Percentiles rank a stretch among this genome's conserved stretches.
phyloP scores from a whole-genome alignment of 345 rosid genomes.

The Acer saccharum region DNA sequence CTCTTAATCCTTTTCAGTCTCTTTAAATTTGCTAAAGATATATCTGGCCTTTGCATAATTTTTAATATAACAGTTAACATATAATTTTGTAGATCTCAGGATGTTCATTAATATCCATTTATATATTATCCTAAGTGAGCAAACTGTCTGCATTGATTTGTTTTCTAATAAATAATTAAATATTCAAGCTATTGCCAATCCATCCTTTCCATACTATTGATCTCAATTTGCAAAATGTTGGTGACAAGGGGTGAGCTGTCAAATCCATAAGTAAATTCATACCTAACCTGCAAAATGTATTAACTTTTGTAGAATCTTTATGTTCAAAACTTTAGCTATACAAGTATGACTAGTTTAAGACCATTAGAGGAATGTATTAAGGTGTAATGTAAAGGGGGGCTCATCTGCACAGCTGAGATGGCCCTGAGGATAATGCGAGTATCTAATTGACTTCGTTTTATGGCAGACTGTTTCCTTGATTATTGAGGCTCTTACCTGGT shows the following conservation, averaged over 20 bases:
- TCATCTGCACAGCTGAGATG: neutral
- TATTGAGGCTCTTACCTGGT: slow-evolving; percentile 83
- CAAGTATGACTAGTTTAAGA: neutral
- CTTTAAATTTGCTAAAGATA: no score
- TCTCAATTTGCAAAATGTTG: no score
- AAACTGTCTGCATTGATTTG: neutral
- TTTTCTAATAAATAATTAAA: neutral
- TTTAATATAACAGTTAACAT: neutral
- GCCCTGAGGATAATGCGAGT: neutral
- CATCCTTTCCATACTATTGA: no score
- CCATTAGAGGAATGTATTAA: neutral
- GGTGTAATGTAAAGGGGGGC: neutral
- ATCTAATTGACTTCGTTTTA: slow-evolving; percentile 19
- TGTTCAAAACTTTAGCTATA: no score
- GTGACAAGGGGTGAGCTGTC: no score
- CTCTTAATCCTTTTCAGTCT: neutral
- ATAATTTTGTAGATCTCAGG: neutral
- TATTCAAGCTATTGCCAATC: neutral
- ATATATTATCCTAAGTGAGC: neutral
- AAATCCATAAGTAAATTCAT: no score
- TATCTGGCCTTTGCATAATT: neutral
- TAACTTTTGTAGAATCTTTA: no score
- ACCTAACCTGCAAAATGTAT: no score
- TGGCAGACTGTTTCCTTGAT: slow-evolving; percentile 72
- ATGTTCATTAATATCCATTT: neutral